Evolutionary conservation across 148 eudicot genomes (phyloP), one percentile per base, ranked within the genome.

Genomic region (Rhododendron williamsianum): DNA sequence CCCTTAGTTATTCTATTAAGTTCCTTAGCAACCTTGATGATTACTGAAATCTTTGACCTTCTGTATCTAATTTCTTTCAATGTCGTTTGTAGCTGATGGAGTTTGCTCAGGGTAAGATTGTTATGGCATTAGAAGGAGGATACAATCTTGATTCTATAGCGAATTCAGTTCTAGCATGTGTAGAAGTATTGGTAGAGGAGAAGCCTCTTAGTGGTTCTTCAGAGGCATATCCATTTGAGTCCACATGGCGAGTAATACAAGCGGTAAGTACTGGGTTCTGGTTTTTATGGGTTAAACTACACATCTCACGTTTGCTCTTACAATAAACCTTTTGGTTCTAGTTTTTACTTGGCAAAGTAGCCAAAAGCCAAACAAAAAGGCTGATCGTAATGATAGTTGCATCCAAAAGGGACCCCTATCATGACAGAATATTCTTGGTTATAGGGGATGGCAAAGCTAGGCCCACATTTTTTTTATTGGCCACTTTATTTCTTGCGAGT

Each of bases 91-190:
- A 97, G 99, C 89, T 97, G 89, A 93, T 94, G 98, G 95, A 90
- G 86, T 97, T 94, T 87, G 96, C 98, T 88, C 91, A 87, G 82
- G 98, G 98, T 85, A 97, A 92, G 91, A 83, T 97, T 86, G 89
- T 97, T 63, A 94, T 97, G 91, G 96, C 93, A 52, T 91, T 97
- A 87, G 99, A 97, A 95, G 99, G 99, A 76, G 99, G 99, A 88
- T 97, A 97, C 85, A 92, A 97, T 91, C 98, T 95, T 74, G 87
- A 90, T 63, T 93, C 98, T 58, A 80, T 97, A 86, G 94, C 96
- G 85, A 91, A 91, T 88, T 97, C 99, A 78, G 98, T 77, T 83
- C 86, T 88, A 80, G 96, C 98, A 74, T 97, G 99, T 92, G 94
- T 95, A 76, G 91, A 95, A 88, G 95, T 93, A 27, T 90, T 97